Base-by-base conservation (phyloP, 1,284 basidiomycete genomes). In the Sphaerobolus stellatus region DNA sequence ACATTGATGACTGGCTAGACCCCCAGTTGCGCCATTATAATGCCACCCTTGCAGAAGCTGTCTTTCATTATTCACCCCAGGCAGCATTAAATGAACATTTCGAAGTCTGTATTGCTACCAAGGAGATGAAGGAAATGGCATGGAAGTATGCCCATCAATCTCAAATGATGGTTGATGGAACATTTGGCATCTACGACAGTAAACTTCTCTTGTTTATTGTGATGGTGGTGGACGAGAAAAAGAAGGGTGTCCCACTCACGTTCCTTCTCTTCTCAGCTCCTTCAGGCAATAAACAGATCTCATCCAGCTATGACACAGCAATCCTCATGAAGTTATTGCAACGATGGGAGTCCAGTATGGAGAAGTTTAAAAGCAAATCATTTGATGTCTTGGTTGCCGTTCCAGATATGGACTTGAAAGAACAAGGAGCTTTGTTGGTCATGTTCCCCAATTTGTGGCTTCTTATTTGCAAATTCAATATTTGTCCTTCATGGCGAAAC, bases 211-310 rank as follows among this genome's bases (percentile, higher is more conserved):
- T 74, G 5, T 74, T 71, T 59, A 71, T 75, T 44, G 64, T 64
- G 0, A 66, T 75, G 64, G 70, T 60, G 3, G 50, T 71, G 6
- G 68, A 73, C 55, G 64, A 66, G 33, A 33, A 59, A 1, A 50
- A 58, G 1, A 59, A 61, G 14, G 70, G 69, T 5, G 54, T 71
- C 13, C 71, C 70, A 1, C 48, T 75, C 9, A 68, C 68, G 4
- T 61, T 73, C 33, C 62, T 75, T 24, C 54, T 75, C 0, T 75
- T 75, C 58, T 74, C 70, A 2, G 72, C 73, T n/a, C 69, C 67
- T 2, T 52, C 65, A 3, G 67, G 67, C n/a, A 68, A 60, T 48
- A 53, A 59, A n/a, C 60, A 61, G 2, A 68, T 70, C 1, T 62
- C 65, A 47, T 66, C 70, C 1, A 67, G 66, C 5, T 75, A 75